Evolutionary conservation across 2,329 filamentous ascomycete genomes (phyloP), one percentile per base, ranked within the genome.

Genomic region (Thelonectria olida): DNA sequence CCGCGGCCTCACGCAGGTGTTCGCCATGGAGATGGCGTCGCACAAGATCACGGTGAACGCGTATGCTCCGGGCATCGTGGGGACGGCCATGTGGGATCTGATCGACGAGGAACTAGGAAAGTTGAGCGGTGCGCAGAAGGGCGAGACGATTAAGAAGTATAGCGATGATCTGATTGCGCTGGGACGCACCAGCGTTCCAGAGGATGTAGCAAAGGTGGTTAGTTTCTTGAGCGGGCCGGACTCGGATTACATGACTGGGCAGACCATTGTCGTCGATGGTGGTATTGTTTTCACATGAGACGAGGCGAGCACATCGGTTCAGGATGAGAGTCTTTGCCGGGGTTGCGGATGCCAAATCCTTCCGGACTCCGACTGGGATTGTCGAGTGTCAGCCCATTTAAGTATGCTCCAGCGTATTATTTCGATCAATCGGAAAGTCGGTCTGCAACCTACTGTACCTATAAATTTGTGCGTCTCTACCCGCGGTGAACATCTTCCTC

Each of bases 61-160:
- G 0, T 91, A 90, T 67, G 88, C 87, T 0, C 89, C 89, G 0
- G 89, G 89, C 0, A 89, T 91, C 48, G 87, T 91, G 0, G 87
- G 84, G 0, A 90, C 88, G 0, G 78, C 80, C 0, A 91, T 91
- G 88, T 91, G 88, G 88, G 88, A 90, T 45, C 70, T 86, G 2
- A 90, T 91, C 54, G 89, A 91, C 62, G 83, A 85, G 63, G 83
- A 84, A 58, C 63, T 69, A n/a, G 62, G 28, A 7, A 50, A 61
- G 28, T 80, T 84, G 71, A 80, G 80, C 58, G 87, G 84, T 0
- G 76, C 78, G 0, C 75, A 80, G 67, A 84, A 81, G 66, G 84
- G 84, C 2, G 81, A 84, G 22, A 84, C 81, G 13, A 84, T 88
- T 56, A 82, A 83, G 71, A 85, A 85, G 68, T 85, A 84, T 62